Evolutionary conservation across 257 asterid genomes (phyloP).

Genomic region (Mentha longifolia): DNA sequence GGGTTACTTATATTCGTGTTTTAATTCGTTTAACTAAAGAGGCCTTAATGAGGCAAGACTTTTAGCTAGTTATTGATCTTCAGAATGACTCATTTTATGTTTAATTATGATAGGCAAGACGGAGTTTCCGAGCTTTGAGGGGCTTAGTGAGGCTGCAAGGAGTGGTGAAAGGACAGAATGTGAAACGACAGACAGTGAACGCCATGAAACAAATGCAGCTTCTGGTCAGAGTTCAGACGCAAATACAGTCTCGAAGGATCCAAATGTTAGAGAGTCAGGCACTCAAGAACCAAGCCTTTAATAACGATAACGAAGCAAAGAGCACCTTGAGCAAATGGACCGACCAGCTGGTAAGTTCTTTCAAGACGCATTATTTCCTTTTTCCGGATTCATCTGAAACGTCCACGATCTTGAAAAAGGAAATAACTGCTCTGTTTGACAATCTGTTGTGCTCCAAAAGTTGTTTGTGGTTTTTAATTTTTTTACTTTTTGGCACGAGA

Average conservation of each 20-base stretch:
- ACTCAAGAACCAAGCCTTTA: slow-evolving; percentile 49
- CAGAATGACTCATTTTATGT: neutral
- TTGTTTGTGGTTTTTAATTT: neutral
- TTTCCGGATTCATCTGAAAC: neutral
- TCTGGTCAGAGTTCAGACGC: slow-evolving; percentile 83
- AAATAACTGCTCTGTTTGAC: neutral
- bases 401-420: slow-evolving; percentile 7
- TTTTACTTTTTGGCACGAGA: neutral
- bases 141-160: slow-evolving; percentile 97
- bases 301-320: slow-evolving; percentile 67
- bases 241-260: slow-evolving; percentile 88
- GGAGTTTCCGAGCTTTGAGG: slow-evolving; percentile 83
- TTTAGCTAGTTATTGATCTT: slow-evolving; percentile 7
- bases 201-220: slow-evolving; percentile 99
- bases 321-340: slow-evolving; percentile 84
- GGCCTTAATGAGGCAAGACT: no score
- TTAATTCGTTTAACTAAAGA: no score
- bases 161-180: slow-evolving; percentile 83
- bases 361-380: no score
- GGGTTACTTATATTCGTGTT: neutral
- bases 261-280: slow-evolving; percentile 84
- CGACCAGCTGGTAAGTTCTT: slow-evolving; percentile 51
- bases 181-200: slow-evolving; percentile 75
- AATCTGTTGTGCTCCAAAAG: neutral
- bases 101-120: slow-evolving; percentile 64